A percentile compares a stretch with the other conserved stretches of the same genome.
Evolutionary conservation across 1,284 basidiomycete genomes (phyloP).

Genomic region (Trichosporon asahii): DNA sequence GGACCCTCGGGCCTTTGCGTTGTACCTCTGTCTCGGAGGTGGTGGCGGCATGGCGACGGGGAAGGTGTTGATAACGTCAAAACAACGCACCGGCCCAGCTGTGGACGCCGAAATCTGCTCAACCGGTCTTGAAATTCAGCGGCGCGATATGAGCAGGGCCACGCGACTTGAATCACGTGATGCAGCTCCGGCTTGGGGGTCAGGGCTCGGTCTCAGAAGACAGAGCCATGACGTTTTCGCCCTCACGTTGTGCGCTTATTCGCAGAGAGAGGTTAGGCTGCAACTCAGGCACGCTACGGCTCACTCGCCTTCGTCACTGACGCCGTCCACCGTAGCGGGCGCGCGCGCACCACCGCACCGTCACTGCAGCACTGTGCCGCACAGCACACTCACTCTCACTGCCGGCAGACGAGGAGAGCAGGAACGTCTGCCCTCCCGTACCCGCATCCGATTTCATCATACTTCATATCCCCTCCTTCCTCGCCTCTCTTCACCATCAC

Average conservation of each 20-base stretch:
- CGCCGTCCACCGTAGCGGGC: background rate
- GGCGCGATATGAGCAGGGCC: background rate
- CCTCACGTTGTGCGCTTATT: background rate
- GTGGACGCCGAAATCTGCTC: constrained; percentile 14
- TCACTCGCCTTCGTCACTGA: background rate
- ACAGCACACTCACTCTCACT: background rate
- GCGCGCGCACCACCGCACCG: background rate
- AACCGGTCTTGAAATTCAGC: background rate
- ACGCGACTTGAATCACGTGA: constrained; percentile 12
- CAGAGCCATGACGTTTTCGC: background rate
- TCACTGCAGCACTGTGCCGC: background rate
- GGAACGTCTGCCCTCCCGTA: background rate
- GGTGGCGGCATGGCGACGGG: constrained; percentile 35
- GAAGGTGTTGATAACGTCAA: background rate
- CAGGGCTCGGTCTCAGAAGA: background rate
- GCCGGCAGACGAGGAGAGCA: background rate
- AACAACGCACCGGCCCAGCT: background rate
- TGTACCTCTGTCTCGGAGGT: constrained; percentile 46
- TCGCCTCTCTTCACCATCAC: too few species aligned
- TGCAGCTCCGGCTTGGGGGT: background rate
- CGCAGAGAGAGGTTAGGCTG: background rate
- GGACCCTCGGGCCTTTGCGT: constrained; percentile 49
- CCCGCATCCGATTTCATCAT: background rate
- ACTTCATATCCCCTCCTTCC: background rate
- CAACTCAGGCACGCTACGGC: background rate